Conservation (phyloP, 2,329 filamentous ascomycete genomes). For the Chrysoporthe puriensis region DNA sequence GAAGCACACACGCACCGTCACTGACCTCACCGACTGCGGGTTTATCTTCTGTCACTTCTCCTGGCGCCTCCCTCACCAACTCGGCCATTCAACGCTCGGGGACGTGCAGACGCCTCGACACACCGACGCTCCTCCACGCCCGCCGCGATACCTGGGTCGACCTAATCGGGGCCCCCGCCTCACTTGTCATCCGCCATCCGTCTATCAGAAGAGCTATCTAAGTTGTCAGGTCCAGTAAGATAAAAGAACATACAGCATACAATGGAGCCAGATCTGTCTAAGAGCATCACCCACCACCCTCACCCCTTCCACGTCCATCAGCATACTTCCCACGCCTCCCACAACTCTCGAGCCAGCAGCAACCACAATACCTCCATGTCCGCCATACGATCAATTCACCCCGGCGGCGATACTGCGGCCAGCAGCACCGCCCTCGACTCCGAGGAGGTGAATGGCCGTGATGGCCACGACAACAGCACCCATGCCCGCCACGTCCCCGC, state of each 20-base stretch:
- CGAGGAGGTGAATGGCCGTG: conserved; percentile 40
- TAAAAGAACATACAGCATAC: neutral
- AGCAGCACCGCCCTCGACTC: conserved; percentile 53
- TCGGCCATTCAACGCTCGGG: neutral
- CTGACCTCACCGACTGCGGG: neutral
- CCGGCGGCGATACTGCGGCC: conserved; percentile 39
- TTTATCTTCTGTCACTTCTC: neutral
- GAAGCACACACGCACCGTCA: neutral
- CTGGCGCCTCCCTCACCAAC: neutral
- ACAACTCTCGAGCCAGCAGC: conserved; percentile 1
- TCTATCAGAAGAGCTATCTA: neutral
- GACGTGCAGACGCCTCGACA: neutral
- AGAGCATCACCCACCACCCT: conserved; percentile 49
- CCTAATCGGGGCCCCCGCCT: neutral
- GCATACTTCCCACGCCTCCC: conserved; percentile 32
- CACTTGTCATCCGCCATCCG: neutral
- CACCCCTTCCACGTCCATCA: conserved; percentile 48
- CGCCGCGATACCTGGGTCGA: neutral
- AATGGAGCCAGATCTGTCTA: conserved; percentile 47
- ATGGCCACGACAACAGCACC: conserved; percentile 37
- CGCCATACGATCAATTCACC: conserved; percentile 29
- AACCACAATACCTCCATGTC: conserved; percentile 34
- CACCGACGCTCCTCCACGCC: neutral
- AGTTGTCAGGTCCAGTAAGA: neutral
- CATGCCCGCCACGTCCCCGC: conserved; percentile 44